phyloP scores from a whole-genome alignment of 305 asterid species.

The Ajuga reptans region DNA sequence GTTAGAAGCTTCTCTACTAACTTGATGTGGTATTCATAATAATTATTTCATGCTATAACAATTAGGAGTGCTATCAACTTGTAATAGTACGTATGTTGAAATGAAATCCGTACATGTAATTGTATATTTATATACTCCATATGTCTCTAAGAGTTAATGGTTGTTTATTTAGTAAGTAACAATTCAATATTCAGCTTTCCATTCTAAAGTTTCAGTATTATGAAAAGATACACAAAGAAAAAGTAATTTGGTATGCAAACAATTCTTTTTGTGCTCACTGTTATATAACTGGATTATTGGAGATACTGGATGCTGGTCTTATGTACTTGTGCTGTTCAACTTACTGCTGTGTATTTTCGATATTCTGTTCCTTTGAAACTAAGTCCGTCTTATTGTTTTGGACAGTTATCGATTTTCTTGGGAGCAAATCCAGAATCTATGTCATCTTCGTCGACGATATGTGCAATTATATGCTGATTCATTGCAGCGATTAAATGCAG shows the following conservation, averaged over 20 bases:
- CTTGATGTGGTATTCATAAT: not conserved
- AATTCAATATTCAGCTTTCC: not conserved
- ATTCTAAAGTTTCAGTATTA: slow-evolving; percentile 3
- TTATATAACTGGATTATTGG: not conserved
- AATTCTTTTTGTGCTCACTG: not conserved
- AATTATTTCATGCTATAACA: not conserved
- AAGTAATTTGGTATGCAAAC: not conserved
- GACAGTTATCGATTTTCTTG: slow-evolving; percentile 86
- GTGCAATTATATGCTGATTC: slow-evolving; percentile 81
- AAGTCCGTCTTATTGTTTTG: slow-evolving; percentile 10
- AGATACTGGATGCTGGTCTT: not conserved
- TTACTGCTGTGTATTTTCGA: not conserved
- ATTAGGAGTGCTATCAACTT: not conserved
- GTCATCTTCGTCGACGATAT: slow-evolving; percentile 81
- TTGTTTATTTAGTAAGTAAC: not conserved
- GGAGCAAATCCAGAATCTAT: slow-evolving; percentile 75
- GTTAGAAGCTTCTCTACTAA: not conserved
- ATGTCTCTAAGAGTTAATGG: slow-evolving; percentile 1
- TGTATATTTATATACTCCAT: not conserved
- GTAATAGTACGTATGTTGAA: not conserved
- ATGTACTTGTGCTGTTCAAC: slow-evolving; percentile 1
- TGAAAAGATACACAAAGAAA: slow-evolving; percentile 9
- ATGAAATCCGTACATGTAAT: not conserved
- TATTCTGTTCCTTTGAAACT: not conserved
- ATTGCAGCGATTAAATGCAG: slow-evolving; percentile 53